Evolutionary conservation across 148 eudicot genomes (phyloP), one percentile per base, ranked within the genome.

Genomic region (Vaccinium darrowii): DNA sequence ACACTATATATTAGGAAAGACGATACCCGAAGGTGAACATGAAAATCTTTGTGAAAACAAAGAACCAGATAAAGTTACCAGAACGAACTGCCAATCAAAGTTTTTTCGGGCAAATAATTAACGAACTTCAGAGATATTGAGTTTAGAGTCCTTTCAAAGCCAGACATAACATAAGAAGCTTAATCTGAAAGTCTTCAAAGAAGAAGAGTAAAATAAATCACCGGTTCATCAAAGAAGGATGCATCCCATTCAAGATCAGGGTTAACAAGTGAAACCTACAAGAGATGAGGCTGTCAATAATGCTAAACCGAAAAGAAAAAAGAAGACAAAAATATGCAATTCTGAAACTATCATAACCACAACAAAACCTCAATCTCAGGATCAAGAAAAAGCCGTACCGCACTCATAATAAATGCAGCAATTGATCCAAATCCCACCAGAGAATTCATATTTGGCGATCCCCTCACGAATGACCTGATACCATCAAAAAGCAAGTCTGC

Each of bases 401-500:
- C 86, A 85, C 97, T 94, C 74, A 96, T 92, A 85, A 90, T 82
- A 86, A 96, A 96, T 43, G 97, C 94, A 88, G 97, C 97, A 84
- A 93, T 83, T 15, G 98, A 93, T 85, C 99, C 99, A 89, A 93
- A 93, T 85, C 99, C 99, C 85, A 96, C 99, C 86, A 96, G 95
- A 85, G 99, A 96, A 91, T 94, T 96, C 99, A 96, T 96, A 86
- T 96, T 96, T 67, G 99, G 99, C 49, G 98, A 93, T 57, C 99
- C 90, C 90, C 91, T 96, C 67, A 56, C 56, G 82, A 94, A 91
- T 86, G 97, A 94, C 83, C 86, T 87, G 51, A 96, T 83, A 83
- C 99, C 99, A 90, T 96, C 96, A 86, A 88, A 91, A 84, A 95
- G 94, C 91, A 95, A 87, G 82, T 91, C 98, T 95, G 89, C 39